Conservation (phyloP, 1,284 basidiomycete genomes). For the Boletus smithii region DNA sequence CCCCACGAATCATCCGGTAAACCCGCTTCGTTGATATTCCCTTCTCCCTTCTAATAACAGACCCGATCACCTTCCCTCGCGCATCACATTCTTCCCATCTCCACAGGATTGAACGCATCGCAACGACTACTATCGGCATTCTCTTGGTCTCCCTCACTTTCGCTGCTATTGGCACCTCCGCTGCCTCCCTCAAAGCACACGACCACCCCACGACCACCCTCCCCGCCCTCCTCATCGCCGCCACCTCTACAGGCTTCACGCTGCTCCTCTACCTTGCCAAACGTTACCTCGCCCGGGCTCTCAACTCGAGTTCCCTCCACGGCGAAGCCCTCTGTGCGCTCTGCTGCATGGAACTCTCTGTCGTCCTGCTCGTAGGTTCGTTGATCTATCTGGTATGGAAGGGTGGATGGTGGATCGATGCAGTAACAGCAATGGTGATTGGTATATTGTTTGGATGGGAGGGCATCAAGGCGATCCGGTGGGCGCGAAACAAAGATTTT, state of each 20-base stretch:
- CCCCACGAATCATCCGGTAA: constrained; percentile 32
- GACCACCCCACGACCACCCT: constrained; percentile 38
- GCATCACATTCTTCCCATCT: neutral
- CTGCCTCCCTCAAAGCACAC: constrained; percentile 35
- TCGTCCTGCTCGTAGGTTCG: constrained; percentile 36
- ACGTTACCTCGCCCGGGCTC: constrained; percentile 40
- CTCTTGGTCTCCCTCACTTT: constrained; percentile 39
- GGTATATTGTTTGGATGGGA: constrained; percentile 43
- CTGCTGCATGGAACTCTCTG: constrained; percentile 36
- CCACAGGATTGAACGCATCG: constrained; percentile 39
- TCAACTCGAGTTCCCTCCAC: constrained; percentile 43
- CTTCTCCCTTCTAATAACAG: neutral
- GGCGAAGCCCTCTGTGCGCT: constrained; percentile 41
- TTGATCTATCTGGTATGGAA: constrained; percentile 28
- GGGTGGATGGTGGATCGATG: constrained; percentile 48
- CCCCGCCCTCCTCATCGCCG: constrained; percentile 41
- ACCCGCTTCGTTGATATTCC: neutral
- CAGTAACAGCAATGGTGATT: constrained; percentile 40
- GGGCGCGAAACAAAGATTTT: constrained; percentile 36
- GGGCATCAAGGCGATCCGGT: constrained; percentile 40
- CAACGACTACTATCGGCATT: constrained; percentile 36
- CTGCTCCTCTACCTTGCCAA: constrained; percentile 44
- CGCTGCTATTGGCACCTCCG: constrained; percentile 36
- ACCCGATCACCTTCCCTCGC: neutral
- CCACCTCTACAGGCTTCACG: constrained; percentile 39